These are phyloP conservation scores for Diaporthe nobilis DNA, from an alignment of 2,329 filamentous ascomycete species.

Conservation along the genomic window DNA sequence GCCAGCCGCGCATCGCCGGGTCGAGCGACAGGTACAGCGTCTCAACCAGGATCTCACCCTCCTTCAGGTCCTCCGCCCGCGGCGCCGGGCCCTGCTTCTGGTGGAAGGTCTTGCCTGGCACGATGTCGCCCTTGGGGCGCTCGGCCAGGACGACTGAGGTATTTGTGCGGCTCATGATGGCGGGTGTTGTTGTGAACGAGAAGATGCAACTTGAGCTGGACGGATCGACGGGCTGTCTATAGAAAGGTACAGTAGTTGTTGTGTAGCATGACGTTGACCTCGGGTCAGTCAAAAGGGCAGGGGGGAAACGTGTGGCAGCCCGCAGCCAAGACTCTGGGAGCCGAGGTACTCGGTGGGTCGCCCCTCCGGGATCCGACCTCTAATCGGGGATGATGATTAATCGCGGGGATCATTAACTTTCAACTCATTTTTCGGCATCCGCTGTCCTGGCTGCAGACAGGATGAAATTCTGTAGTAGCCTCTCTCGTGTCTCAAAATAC, in stretches of 20 bases:
- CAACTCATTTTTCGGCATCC: background rate
- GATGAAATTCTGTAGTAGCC: background rate
- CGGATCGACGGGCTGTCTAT: background rate
- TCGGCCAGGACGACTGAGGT: constrained; percentile 68
- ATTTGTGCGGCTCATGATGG: constrained; percentile 36
- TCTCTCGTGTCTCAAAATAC: too few species aligned
- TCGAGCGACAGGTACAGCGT: constrained; percentile 71
- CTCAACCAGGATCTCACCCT: constrained; percentile 67
- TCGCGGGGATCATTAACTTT: background rate
- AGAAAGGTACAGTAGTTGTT: background rate
- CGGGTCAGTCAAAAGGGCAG: background rate
- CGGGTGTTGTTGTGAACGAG: background rate
- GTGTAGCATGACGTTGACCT: background rate
- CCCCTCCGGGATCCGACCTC: constrained; percentile 9
- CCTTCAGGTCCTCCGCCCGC: constrained; percentile 59
- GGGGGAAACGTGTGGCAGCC: background rate
- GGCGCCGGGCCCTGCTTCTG: constrained; percentile 66
- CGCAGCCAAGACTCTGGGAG: background rate
- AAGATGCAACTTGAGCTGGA: background rate
- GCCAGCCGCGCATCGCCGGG: constrained; percentile 75
- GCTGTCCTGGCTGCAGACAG: background rate
- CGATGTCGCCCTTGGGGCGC: constrained; percentile 71
- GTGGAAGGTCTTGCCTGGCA: constrained; percentile 76
- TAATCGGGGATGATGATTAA: background rate
- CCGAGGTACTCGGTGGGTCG: constrained; percentile 29